A percentile compares a stretch with the other conserved stretches of the same genome.
These are phyloP conservation scores for Artemisia annua DNA, from an alignment of 129 eudicot species.

Conservation along the genomic window DNA sequence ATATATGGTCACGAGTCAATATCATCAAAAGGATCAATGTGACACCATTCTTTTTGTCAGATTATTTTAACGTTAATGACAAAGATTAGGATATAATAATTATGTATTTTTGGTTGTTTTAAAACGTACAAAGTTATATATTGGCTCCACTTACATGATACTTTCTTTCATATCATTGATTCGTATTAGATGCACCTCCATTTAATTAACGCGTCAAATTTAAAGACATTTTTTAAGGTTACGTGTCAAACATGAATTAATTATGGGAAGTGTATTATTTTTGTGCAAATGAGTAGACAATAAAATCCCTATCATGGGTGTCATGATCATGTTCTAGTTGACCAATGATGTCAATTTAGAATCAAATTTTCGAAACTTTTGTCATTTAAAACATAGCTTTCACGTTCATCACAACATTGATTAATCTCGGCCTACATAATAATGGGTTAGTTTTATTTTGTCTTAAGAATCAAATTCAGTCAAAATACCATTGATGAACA, in stretches of 20 bases:
- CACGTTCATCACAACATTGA: slow-evolving; percentile 23
- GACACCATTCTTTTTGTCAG: background rate
- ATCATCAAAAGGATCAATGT: background rate
- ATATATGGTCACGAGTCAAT: background rate
- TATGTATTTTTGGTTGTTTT: too few relatives aligned
- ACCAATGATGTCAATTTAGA: slow-evolving; percentile 30
- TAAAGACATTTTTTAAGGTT: too few relatives aligned
- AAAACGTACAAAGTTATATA: too few relatives aligned
- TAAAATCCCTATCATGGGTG: slow-evolving; percentile 32
- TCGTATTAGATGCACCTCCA: too few relatives aligned
- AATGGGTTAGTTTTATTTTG: slow-evolving; percentile 8
- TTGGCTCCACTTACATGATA: too few relatives aligned
- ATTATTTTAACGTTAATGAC: background rate
- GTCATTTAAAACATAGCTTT: slow-evolving; percentile 27
- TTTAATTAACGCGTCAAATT: too few relatives aligned
- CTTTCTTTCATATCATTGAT: too few relatives aligned
- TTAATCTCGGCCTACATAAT: slow-evolving; percentile 19
- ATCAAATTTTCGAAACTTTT: slow-evolving; percentile 20
- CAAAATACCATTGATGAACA: slow-evolving; percentile 3
- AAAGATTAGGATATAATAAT: too few relatives aligned
- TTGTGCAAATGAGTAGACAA: slow-evolving; percentile 14
- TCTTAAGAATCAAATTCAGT: slow-evolving; percentile 19
- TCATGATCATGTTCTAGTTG: slow-evolving; percentile 31
- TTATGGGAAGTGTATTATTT: background rate
- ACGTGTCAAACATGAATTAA: slow-evolving; percentile 8